Conservation (phyloP, 495 filamentous ascomycete species). For the Annulohypoxylon moriforme region DNA sequence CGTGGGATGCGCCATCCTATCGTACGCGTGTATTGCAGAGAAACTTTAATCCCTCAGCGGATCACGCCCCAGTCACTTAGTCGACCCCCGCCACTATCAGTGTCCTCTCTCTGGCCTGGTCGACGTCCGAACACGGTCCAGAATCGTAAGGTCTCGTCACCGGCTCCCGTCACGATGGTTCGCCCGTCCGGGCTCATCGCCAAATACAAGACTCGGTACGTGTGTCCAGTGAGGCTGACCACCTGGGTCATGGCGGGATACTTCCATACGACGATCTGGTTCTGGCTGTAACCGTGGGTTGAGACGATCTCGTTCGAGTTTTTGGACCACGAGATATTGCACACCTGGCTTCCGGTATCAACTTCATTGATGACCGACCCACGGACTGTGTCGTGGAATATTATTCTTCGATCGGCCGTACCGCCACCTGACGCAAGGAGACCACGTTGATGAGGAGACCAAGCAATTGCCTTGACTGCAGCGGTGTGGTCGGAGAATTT, state of each 20-base stretch:
- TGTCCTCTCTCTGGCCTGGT: constrained; percentile 65
- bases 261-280: constrained; percentile 99
- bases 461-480: constrained; percentile 98
- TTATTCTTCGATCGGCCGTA: constrained; percentile 94
- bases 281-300: constrained; percentile 97
- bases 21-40: constrained; percentile 26
- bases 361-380: constrained; percentile 82
- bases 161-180: constrained; percentile 93
- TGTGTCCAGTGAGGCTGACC: constrained; percentile 93
- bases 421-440: constrained; percentile 96
- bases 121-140: constrained; percentile 90
- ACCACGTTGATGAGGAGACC: constrained; percentile 95
- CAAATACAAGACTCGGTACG: constrained; percentile 93
- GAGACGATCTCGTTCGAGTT: constrained; percentile 97
- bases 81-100: constrained; percentile 64
- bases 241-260: constrained; percentile 98
- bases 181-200: constrained; percentile 97
- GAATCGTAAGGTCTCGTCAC: constrained; percentile 94
- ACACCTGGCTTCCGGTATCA: constrained; percentile 96
- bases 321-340: constrained; percentile 94
- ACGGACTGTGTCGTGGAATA: constrained; percentile 94
- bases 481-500: constrained; percentile 94
- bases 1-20: constrained; percentile 15
- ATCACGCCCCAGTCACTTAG: constrained; percentile 78
- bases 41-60: constrained; percentile 57